phyloP scores from a whole-genome alignment of 306 rosid species.

The Neltuma alba region DNA sequence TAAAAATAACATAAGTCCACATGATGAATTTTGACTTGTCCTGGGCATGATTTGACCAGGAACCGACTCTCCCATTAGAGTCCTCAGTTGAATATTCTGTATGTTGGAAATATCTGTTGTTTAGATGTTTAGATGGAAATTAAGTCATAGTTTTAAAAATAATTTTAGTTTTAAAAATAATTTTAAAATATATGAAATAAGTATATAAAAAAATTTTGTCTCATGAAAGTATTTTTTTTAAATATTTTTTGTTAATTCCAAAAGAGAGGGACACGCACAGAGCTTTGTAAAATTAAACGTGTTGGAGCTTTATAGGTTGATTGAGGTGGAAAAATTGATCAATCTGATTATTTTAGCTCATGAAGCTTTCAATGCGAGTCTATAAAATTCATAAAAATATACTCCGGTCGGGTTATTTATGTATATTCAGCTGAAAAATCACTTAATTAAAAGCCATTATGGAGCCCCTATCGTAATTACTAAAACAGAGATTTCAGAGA shows the following conservation, averaged over 20 bases:
- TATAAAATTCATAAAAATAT: background rate
- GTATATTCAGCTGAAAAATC: too few species aligned
- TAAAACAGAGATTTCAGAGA: background rate
- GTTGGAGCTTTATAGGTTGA: background rate
- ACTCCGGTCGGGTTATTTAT: background rate
- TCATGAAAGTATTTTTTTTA: too few species aligned
- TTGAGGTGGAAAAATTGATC: background rate
- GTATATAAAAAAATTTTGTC: too few species aligned
- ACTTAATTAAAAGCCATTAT: too few species aligned
- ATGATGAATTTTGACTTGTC: background rate
- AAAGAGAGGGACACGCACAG: background rate
- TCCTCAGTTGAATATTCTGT: background rate
- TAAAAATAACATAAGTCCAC: too few species aligned
- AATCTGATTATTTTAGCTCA: background rate
- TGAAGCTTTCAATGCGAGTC: background rate
- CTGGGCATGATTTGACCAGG: background rate
- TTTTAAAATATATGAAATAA: too few species aligned
- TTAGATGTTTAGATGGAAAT: too few species aligned
- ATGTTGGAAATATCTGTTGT: background rate
- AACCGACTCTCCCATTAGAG: background rate
- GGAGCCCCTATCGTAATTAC: too few species aligned
- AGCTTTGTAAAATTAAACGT: background rate
- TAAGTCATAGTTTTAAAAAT: too few species aligned
- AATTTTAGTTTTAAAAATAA: too few species aligned
- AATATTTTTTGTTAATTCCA: too few species aligned